These are phyloP conservation scores for Chrysoporthe puriensis DNA, from an alignment of 2,329 filamentous ascomycete genomes.

Conservation along the genomic window DNA sequence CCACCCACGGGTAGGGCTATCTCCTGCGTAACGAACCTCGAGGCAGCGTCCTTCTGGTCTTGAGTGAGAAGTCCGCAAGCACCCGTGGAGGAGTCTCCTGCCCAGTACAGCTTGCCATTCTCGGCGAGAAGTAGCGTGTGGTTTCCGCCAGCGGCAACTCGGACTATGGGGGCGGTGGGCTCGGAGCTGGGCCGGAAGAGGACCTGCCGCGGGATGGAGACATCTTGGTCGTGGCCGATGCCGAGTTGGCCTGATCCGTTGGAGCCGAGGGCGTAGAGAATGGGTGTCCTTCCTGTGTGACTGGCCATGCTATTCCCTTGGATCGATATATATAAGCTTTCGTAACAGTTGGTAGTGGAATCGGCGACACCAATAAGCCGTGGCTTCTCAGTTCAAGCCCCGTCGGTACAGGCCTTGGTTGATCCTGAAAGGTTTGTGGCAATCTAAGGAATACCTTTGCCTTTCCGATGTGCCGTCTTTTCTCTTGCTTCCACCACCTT, in stretches of 20 bases:
- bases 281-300: conserved; percentile 45
- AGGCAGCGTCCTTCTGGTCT: conserved; percentile 8
- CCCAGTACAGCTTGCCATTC: conserved; percentile 63
- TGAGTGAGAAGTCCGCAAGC: conserved; percentile 53
- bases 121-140: conserved; percentile 77
- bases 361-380: background rate
- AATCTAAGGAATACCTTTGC: background rate
- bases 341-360: background rate
- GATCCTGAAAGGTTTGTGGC: background rate
- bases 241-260: conserved; percentile 78
- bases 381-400: background rate
- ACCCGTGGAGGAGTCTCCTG: conserved; percentile 62
- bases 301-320: background rate
- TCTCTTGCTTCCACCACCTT: background rate
- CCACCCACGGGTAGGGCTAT: conserved; percentile 1
- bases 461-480: background rate
- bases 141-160: conserved; percentile 73
- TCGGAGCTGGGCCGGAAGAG: conserved; percentile 53
- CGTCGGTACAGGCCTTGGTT: background rate
- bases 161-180: conserved; percentile 41
- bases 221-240: conserved; percentile 71
- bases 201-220: conserved; percentile 66
- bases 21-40: conserved; percentile 8
- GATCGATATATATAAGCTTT: background rate
- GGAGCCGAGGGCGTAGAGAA: conserved; percentile 71